Evolutionary conservation across 768 basidiomycete species (phyloP).

Genomic region (Boletus eberwhitei): DNA sequence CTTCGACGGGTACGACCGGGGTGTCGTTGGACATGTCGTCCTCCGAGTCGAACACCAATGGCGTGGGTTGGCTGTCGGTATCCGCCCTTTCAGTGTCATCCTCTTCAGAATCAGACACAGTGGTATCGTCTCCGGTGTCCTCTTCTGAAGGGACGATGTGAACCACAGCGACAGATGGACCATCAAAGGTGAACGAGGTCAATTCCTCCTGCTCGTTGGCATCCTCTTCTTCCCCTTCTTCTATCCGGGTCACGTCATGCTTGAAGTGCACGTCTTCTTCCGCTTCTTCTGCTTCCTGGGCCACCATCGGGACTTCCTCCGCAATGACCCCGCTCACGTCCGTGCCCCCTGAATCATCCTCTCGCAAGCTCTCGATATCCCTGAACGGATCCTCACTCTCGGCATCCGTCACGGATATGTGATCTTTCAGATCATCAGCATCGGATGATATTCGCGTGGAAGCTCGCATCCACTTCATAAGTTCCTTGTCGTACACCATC

Average conservation of each 20-base stretch:
- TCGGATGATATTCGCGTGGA: conserved; percentile 36
- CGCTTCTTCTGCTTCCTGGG: conserved; percentile 9
- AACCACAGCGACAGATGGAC: conserved; percentile 49
- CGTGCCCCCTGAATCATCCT: conserved; percentile 47
- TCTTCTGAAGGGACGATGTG: conserved; percentile 44
- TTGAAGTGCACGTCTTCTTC: conserved; percentile 15
- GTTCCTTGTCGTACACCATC: conserved; percentile 82
- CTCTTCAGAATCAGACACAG: conserved; percentile 35
- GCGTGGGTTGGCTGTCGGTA: conserved; percentile 7
- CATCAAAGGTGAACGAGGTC: conserved; percentile 72
- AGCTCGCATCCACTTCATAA: conserved; percentile 84
- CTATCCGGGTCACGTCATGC: conserved; percentile 38
- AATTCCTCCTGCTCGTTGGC: conserved; percentile 64
- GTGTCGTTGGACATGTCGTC: conserved; percentile 34
- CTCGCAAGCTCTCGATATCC: conserved; percentile 83
- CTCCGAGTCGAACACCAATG: conserved; percentile 30
- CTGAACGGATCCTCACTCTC: conserved; percentile 87
- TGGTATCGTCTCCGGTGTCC: conserved; percentile 39
- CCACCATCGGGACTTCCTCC: conserved; percentile 4
- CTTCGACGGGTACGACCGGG: background rate
- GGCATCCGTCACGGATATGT: conserved; percentile 35
- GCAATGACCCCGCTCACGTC: background rate
- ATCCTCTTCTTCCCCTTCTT: conserved; percentile 44
- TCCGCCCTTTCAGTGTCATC: conserved; percentile 15
- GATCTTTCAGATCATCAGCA: conserved; percentile 29